Percentiles rank a stretch among this genome's conserved stretches.
Evolutionary conservation across 2,329 filamentous ascomycete species (phyloP).

Genomic region (Exophiala xenobiotica): DNA sequence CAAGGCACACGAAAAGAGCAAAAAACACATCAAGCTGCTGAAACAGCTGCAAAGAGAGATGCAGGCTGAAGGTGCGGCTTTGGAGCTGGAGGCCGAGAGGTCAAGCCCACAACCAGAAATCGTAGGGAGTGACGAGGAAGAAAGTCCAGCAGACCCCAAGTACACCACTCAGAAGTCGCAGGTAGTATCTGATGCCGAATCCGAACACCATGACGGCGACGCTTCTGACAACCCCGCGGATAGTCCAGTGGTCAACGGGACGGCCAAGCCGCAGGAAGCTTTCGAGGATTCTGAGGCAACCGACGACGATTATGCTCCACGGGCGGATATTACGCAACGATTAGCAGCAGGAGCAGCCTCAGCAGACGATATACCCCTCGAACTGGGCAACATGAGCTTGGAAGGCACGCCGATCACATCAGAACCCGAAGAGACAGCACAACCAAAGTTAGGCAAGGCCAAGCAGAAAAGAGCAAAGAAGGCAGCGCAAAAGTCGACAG

Average conservation of each 20-base stretch:
- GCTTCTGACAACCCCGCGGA: slow-evolving; percentile 9
- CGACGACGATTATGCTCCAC: slow-evolving; percentile 45
- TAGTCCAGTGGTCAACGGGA: not conserved
- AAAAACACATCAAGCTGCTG: slow-evolving; percentile 88
- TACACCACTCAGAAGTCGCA: not conserved
- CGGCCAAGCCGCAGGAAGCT: slow-evolving; percentile 7
- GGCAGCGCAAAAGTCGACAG: slow-evolving; percentile 39
- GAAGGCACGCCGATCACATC: slow-evolving; percentile 20
- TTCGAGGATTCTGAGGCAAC: slow-evolving; percentile 16
- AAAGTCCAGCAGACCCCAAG: slow-evolving; percentile 8
- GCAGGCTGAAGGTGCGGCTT: slow-evolving; percentile 69
- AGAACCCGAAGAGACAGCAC: slow-evolving; percentile 26
- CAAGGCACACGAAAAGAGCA: slow-evolving; percentile 90
- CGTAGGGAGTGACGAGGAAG: slow-evolving; percentile 25
- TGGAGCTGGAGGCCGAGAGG: slow-evolving; percentile 18
- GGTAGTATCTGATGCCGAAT: not conserved
- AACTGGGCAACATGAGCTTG: slow-evolving; percentile 28
- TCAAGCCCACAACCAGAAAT: not conserved
- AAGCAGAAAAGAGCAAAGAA: slow-evolving; percentile 55
- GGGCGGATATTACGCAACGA: slow-evolving; percentile 42
- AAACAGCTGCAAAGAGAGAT: slow-evolving; percentile 79
- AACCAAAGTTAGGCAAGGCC: slow-evolving; percentile 50
- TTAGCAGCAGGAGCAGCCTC: slow-evolving; percentile 31
- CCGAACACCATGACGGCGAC: slow-evolving; percentile 20
- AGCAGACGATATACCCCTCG: slow-evolving; percentile 15